Conservation (phyloP, 2,329 filamentous ascomycete genomes). For the Huntiella moniliformis region DNA sequence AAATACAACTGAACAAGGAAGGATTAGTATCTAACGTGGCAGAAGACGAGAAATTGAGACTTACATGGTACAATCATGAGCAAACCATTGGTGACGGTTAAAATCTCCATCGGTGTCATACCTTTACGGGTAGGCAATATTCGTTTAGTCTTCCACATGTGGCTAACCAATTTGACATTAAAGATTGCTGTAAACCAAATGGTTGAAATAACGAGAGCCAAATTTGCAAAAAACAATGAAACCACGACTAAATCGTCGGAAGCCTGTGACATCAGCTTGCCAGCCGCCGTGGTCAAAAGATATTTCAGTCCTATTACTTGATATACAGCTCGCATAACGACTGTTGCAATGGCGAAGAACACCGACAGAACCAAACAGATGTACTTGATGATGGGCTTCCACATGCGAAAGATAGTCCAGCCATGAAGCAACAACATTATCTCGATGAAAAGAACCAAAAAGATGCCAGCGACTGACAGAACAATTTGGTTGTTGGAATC, state of each 20-base stretch:
- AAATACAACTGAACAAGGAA: background rate
- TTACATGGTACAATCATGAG: conserved; percentile 38
- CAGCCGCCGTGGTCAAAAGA: background rate
- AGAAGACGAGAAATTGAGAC: conserved; percentile 11
- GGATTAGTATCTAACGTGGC: background rate
- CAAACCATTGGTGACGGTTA: conserved; percentile 36
- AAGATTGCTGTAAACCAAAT: conserved; percentile 38
- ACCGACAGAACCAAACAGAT: conserved; percentile 14
- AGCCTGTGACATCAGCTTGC: no score
- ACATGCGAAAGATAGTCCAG: conserved; percentile 32
- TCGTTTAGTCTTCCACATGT: conserved; percentile 28
- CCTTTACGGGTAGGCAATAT: conserved; percentile 25
- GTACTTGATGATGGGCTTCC: conserved; percentile 22
- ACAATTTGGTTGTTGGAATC: conserved; percentile 11
- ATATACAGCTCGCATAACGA: conserved; percentile 14
- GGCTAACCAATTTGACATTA: conserved; percentile 29
- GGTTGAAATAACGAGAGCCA: conserved; percentile 19
- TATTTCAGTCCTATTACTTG: background rate
- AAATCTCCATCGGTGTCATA: conserved; percentile 32
- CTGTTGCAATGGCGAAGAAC: conserved; percentile 14
- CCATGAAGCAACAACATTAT: conserved; percentile 32
- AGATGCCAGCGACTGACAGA: conserved; percentile 15
- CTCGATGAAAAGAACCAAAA: conserved; percentile 27
- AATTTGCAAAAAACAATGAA: background rate
- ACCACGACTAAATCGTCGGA: background rate